phyloP scores from a whole-genome alignment of 495 filamentous ascomycete genomes.

The Penicillium psychrofluorescens region DNA sequence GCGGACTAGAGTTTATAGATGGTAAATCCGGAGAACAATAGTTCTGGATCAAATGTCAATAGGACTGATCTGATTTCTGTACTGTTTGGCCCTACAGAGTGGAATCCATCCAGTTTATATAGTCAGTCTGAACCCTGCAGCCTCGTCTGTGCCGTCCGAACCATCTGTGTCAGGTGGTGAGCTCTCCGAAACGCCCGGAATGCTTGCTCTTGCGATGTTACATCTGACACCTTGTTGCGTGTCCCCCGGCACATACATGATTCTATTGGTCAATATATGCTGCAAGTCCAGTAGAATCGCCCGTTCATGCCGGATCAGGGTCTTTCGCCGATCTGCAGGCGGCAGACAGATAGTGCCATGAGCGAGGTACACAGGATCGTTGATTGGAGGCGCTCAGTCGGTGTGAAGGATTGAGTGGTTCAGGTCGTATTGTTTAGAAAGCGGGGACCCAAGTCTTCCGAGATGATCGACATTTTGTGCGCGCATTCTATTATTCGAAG shows the following conservation, averaged over 20 bases:
- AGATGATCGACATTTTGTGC: not conserved
- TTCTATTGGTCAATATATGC: not conserved
- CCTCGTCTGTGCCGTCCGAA: too few species aligned
- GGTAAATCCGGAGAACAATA: too few species aligned
- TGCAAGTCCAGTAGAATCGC: not conserved
- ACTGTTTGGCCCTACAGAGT: too few species aligned
- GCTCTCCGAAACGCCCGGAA: not conserved
- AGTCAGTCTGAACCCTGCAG: not conserved
- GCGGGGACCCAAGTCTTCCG: not conserved
- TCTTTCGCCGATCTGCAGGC: not conserved
- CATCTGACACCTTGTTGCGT: not conserved
- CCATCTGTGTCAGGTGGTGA: too few species aligned
- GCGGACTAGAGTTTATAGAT: not conserved
- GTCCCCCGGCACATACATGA: not conserved
- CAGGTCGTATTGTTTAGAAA: not conserved
- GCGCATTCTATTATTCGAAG: too few species aligned
- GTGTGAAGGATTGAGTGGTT: not conserved
- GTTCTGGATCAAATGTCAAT: too few species aligned
- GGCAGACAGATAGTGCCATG: not conserved
- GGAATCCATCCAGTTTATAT: constrained; percentile 2
- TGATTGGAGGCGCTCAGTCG: not conserved
- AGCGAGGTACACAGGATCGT: not conserved
- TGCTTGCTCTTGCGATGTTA: not conserved
- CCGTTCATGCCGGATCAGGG: not conserved
- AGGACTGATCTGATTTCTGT: too few species aligned